Base-by-base conservation (phyloP, 2,329 filamentous ascomycete genomes). In the Dothiorella sarmentorum region DNA sequence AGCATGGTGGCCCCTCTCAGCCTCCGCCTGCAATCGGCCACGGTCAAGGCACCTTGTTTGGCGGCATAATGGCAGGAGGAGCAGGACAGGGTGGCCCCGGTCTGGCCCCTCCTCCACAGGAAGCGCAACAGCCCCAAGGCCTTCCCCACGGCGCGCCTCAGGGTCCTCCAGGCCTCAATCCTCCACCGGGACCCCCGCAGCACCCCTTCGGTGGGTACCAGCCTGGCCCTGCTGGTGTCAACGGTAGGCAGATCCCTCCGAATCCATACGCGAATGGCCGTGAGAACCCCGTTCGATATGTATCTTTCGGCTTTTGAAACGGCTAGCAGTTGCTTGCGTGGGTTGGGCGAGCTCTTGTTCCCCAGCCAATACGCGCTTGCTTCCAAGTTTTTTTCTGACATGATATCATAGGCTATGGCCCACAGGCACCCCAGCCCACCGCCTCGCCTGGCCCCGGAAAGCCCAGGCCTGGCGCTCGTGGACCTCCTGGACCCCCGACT, bases 61-160 rank as follows among this genome's bases (percentile, higher is more conserved):
- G 91, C 65, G 91, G 91, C 59, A 96, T 97, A 71, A 97, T 99
- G 90, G 86, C 92, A 58, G 93, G 93, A 64, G 86, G 86, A 73
- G 85, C 83, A 62, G 89, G 87, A 67, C 91, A 93, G 89, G 49
- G 87, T 67, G 91, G 89, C 61, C 89, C 91, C 63, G 90, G 90
- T 61, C 86, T 96, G 66, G 91, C 91, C 2, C 78, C 77, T 63
- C 89, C 89, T 63, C 80, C 80, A 61, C 84, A 85, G 74, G 80
- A 84, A 66, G 80, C 83, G 66, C 79, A 79, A 64, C 82, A 81
- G 70, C 80, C 82, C 63, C 82, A 81, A 67, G 79, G 81, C 59
- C 78, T 82, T 67, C 82, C 82, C 63, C 87, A 85, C 71, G 84
- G 85, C 67, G 88, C 89, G 78, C 85, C 86, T 52, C 90, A 91